Conservation (phyloP, 441 rosid species). For the Biscutella auriculata region DNA sequence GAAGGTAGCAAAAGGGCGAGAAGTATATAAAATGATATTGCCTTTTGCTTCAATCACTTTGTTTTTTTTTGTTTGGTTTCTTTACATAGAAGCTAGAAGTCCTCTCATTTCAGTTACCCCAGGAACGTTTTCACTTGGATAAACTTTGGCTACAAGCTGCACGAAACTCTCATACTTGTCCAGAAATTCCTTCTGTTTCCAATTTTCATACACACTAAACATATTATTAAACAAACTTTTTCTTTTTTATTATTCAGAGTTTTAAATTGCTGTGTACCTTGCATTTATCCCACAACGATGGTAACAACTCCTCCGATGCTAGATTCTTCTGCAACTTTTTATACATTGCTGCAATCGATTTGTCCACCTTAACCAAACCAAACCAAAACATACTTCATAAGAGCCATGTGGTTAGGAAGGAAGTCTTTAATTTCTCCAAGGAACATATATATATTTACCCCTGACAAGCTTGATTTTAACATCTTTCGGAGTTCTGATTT, state of each 20-base stretch:
- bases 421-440: background rate
- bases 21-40: no score
- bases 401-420: no score
- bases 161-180: constrained; percentile 93
- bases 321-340: constrained; percentile 94
- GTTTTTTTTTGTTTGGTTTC: background rate
- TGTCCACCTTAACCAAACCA: constrained; percentile 53
- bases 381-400: no score
- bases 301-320: constrained; percentile 82
- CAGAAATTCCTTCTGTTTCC: constrained; percentile 78
- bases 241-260: background rate
- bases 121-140: constrained; percentile 62
- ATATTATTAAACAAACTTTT: background rate
- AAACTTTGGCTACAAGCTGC: constrained; percentile 79
- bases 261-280: constrained; percentile 41
- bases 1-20: no score
- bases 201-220: no score
- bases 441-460: constrained; percentile 35
- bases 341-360: constrained; percentile 78
- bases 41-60: background rate
- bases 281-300: constrained; percentile 98
- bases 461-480: constrained; percentile 85
- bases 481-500: constrained; percentile 89
- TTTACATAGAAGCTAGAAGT: constrained; percentile 70
- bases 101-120: constrained; percentile 75